Evolutionary conservation across 768 basidiomycete genomes (phyloP).

Genomic region (Serendipita sp.): DNA sequence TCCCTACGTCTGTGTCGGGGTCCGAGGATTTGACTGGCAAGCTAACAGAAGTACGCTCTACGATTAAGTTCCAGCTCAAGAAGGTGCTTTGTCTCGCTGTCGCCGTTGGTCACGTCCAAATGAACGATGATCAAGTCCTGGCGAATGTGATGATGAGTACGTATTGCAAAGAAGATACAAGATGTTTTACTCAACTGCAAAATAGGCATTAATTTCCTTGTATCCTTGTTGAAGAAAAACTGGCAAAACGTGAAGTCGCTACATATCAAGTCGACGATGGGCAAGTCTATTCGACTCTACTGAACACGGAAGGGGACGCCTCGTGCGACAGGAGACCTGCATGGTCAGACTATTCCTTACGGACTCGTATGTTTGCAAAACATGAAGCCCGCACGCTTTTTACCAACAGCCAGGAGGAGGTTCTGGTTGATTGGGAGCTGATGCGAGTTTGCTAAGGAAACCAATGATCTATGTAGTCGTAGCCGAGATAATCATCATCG

Average conservation of each 20-base stretch:
- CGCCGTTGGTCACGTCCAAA: constrained; percentile 93
- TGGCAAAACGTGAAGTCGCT: constrained; percentile 99
- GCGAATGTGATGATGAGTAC: constrained; percentile 93
- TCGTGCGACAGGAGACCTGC: neutral
- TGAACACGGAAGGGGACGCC: constrained; percentile 25
- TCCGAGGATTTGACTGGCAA: constrained; percentile 81
- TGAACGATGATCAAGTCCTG: constrained; percentile 95
- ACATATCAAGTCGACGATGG: constrained; percentile 99
- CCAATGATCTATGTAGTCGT: neutral
- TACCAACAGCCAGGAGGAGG: constrained; percentile 63
- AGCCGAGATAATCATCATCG: neutral
- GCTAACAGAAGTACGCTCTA: constrained; percentile 88
- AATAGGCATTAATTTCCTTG: constrained; percentile 96
- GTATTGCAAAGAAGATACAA: constrained; percentile 18
- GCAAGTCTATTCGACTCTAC: constrained; percentile 92
- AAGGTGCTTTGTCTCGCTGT: constrained; percentile 98
- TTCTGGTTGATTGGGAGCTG: constrained; percentile 79
- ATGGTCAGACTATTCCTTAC: neutral
- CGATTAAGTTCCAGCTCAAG: constrained; percentile 99
- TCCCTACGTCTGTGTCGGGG: constrained; percentile 94
- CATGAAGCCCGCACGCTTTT: constrained; percentile 97
- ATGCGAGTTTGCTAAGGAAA: constrained; percentile 25
- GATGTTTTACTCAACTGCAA: neutral
- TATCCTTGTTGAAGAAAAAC: constrained; percentile 98
- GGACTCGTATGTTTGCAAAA: constrained; percentile 40